Evolutionary conservation across 2,329 filamentous ascomycete species (phyloP).

Genomic region (Fusarium aywerte): DNA sequence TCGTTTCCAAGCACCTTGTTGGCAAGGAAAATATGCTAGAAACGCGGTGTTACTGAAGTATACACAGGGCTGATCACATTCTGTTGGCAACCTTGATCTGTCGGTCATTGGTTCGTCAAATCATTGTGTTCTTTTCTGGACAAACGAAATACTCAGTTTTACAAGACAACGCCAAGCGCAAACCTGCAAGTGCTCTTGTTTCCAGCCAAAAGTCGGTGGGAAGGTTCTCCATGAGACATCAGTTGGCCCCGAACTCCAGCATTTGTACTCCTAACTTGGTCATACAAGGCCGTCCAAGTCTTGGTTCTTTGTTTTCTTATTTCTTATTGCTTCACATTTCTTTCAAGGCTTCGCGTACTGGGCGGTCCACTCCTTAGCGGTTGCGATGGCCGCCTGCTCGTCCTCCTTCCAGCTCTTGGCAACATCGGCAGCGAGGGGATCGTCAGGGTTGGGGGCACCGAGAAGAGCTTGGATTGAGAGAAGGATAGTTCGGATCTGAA

Average conservation of each 20-base stretch:
- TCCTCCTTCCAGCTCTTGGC: constrained; percentile 99
- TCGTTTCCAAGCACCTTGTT: neutral
- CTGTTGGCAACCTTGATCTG: neutral
- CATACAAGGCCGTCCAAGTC: constrained; percentile 14
- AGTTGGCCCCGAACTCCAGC: constrained; percentile 36
- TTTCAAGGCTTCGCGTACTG: constrained; percentile 73
- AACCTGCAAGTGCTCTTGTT: constrained; percentile 31
- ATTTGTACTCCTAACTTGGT: constrained; percentile 18
- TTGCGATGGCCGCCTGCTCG: constrained; percentile 90
- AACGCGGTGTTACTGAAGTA: neutral
- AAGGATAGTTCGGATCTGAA: constrained; percentile 98
- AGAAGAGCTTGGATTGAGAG: constrained; percentile 97
- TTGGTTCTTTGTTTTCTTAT: constrained; percentile 21
- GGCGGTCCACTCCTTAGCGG: constrained; percentile 90
- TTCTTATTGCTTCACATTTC: constrained; percentile 13
- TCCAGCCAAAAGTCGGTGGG: constrained; percentile 29
- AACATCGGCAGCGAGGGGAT: constrained; percentile 97
- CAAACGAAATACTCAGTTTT: constrained; percentile 27
- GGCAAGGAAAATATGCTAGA: neutral
- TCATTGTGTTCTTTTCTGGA: constrained; percentile 10
- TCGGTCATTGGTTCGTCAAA: constrained; percentile 15
- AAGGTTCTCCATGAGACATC: constrained; percentile 26
- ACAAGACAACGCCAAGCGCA: constrained; percentile 28
- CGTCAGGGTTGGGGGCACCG: constrained; percentile 95
- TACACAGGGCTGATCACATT: neutral